Base-by-base conservation (phyloP, 495 filamentous ascomycete species). In the Aspergillus bridgeri region DNA sequence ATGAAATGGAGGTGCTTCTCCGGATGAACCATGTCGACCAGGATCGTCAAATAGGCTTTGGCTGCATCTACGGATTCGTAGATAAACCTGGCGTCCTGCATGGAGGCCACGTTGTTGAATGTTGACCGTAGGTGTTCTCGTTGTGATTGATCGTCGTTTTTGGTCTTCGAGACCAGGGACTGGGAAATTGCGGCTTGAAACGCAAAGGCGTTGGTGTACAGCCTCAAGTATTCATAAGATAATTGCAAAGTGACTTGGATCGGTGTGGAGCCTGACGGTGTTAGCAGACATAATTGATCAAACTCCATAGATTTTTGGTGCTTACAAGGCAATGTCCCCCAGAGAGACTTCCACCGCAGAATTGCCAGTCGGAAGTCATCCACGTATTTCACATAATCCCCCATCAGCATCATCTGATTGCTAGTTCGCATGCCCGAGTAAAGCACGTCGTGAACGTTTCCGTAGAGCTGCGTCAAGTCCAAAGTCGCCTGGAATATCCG, bases 201-300 rank as follows among this genome's bases (percentile, higher is more conserved):
- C 3, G 84, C 84, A 56, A 87, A 87, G 0, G 84, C 83, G 48
- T 85, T 87, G 33, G 82, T 85, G 60, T 87, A 87, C 13, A 87
- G 76, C 7, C 83, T 69, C 1, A 87, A 64, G 59, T 86, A 87
- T 62, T 87, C 84, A 64, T 86, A 87, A 19, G 74, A 85, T 51
- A 87, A 71, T 27, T 84, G 71, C 25, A 87, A 60, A 9, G 78
- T 84, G 19, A 77, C 76, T 58, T 82, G 83, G 51, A 87, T 78
- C 3, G 77, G 77, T 5, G 77, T 66, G 6, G 84, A 86, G 63
- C 79, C 80, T 82, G 47, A 5, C n/a, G 1, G 47, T n/a, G 48
- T 69, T 25, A 73, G 64, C 43, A 21, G 20, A 4, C 24, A 22
- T 15, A 18, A 70, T 19, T 22, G 0, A 38, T 22, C n/a, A n/a